phyloP scores from a whole-genome alignment of 768 basidiomycete species.

The Dioszegia aurantiaca region DNA sequence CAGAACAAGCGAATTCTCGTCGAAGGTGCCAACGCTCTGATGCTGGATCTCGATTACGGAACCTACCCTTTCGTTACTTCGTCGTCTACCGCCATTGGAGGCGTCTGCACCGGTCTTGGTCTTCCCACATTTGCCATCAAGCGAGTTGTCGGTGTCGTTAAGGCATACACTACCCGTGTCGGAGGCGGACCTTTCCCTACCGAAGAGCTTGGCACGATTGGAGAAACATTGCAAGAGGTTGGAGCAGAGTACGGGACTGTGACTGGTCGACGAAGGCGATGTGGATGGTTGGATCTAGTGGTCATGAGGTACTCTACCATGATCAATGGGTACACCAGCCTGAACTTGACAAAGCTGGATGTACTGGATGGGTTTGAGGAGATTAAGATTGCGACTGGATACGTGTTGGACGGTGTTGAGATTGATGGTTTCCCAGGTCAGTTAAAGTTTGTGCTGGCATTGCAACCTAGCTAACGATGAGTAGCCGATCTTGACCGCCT shows the following conservation, averaged over 20 bases:
- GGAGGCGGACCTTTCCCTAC: conserved; percentile 99
- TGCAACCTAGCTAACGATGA: conserved; percentile 11
- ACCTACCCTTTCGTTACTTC: conserved; percentile 98
- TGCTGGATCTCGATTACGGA: conserved; percentile 97
- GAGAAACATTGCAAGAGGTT: conserved; percentile 85
- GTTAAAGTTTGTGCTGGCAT: conserved; percentile 43
- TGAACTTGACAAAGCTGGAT: conserved; percentile 97
- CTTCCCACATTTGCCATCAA: conserved; percentile 86
- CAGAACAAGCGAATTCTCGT: conserved; percentile 78
- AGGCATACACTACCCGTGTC: conserved; percentile 97
- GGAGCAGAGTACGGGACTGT: conserved; percentile 89
- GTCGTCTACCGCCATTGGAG: conserved; percentile 86
- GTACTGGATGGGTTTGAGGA: conserved; percentile 77
- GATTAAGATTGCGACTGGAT: conserved; percentile 83
- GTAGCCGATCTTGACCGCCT: conserved; percentile 81
- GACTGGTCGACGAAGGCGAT: conserved; percentile 85
- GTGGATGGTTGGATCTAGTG: conserved; percentile 96
- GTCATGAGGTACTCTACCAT: conserved; percentile 86
- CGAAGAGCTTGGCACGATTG: conserved; percentile 83
- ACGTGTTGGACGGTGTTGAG: conserved; percentile 72
- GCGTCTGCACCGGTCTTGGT: conserved; percentile 95
- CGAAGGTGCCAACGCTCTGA: conserved; percentile 96
- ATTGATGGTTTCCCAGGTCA: conserved; percentile 81
- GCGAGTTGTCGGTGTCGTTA: conserved; percentile 86
- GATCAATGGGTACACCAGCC: conserved; percentile 90